phyloP scores from a whole-genome alignment of 2,329 filamentous ascomycete species.

The Dactylellina cionopaga region DNA sequence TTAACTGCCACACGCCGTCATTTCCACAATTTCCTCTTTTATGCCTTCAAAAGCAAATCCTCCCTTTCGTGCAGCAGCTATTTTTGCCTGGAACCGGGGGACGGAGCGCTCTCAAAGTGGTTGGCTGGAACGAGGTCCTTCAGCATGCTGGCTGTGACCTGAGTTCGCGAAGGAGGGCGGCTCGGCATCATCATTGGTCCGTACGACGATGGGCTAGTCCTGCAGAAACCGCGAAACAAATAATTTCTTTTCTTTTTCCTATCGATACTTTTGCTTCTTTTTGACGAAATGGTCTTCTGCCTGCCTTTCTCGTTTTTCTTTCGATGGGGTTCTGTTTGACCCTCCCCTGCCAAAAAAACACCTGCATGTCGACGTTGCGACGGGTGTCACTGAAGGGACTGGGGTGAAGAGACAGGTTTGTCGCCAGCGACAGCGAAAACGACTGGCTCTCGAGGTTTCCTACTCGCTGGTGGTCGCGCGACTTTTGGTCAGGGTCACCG shows the following conservation, averaged over 20 bases:
- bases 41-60: conserved; percentile 26
- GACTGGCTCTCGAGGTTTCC: too few relatives aligned
- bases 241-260: conserved; percentile 1
- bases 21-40: conserved; percentile 15
- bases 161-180: conserved; percentile 43
- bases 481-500: neutral
- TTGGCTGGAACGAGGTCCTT: conserved; percentile 38
- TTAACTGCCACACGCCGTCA: conserved; percentile 7
- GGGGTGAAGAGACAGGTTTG: conserved; percentile 2
- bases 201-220: conserved; percentile 20
- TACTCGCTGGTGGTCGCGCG: too few relatives aligned
- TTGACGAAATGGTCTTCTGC: too few relatives aligned
- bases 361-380: conserved; percentile 29
- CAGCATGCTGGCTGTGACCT: conserved; percentile 37
- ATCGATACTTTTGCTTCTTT: conserved; percentile 11
- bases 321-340: conserved; percentile 46
- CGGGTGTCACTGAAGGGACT: conserved; percentile 21
- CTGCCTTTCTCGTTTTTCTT: conserved; percentile 18
- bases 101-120: too few relatives aligned
- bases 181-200: conserved; percentile 42
- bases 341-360: neutral
- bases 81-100: conserved; percentile 52
- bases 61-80: conserved; percentile 14
- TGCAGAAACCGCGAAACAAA: conserved; percentile 26
- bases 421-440: conserved; percentile 2